Percentiles rank a stretch among this genome's conserved stretches.
Evolutionary conservation across 2,329 filamentous ascomycete genomes (phyloP).

Genomic region (Xylariaceae sp.): DNA sequence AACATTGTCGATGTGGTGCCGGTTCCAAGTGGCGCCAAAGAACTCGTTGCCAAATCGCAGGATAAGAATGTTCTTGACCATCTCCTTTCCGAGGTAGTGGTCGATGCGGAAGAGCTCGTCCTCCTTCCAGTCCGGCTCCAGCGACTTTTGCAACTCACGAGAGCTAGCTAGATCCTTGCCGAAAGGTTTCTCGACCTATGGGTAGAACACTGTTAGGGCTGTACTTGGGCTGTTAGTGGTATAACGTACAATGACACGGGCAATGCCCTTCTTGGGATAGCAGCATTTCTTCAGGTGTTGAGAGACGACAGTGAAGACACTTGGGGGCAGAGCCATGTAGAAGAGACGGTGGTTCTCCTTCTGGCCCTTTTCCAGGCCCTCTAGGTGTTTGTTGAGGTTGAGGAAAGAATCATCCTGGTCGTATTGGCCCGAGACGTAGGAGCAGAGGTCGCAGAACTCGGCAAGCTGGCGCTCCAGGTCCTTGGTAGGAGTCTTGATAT

Average conservation of each 20-base stretch:
- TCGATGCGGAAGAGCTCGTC: conserved; percentile 99
- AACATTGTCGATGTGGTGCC: conserved; percentile 98
- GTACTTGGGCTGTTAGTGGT: background rate
- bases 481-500: conserved; percentile 98
- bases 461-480: conserved; percentile 94
- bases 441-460: conserved; percentile 82
- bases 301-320: conserved; percentile 96
- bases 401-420: conserved; percentile 95
- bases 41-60: conserved; percentile 98
- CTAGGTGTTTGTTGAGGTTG: conserved; percentile 77
- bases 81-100: conserved; percentile 99
- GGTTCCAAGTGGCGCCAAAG: conserved; percentile 97
- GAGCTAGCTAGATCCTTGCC: conserved; percentile 95
- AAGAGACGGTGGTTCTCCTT: conserved; percentile 89
- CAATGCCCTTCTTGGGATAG: conserved; percentile 87
- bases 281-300: conserved; percentile 97
- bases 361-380: conserved; percentile 76
- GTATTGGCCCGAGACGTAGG: conserved; percentile 96
- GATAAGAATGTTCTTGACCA: conserved; percentile 99
- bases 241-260: conserved; percentile 79
- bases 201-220: background rate
- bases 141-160: conserved; percentile 86
- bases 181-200: conserved; percentile 95
- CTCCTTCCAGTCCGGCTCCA: conserved; percentile 97
- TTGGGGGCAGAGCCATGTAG: conserved; percentile 98